phyloP scores from a whole-genome alignment of 2,329 filamentous ascomycete species.

The Apiospora koreana region DNA sequence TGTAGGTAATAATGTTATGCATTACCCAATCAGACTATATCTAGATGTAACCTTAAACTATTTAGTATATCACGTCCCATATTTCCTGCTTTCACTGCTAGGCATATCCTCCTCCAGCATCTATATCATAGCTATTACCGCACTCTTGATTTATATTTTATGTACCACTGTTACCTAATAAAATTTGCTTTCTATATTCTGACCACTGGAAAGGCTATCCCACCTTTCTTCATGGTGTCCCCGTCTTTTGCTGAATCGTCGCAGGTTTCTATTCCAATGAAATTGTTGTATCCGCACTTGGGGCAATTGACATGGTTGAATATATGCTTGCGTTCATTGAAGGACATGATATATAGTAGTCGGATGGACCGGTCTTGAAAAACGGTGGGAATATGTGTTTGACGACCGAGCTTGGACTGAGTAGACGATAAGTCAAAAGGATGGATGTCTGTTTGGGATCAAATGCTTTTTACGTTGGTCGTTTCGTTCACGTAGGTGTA shows the following conservation, averaged over 20 bases:
- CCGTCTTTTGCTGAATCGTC: not conserved
- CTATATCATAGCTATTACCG: not conserved
- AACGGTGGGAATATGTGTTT: not conserved
- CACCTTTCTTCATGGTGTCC: not conserved
- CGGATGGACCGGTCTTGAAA: not conserved
- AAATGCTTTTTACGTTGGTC: not conserved
- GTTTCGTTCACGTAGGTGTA: not conserved
- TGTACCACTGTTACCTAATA: not conserved
- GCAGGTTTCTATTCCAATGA: not conserved
- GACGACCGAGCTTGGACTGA: not conserved
- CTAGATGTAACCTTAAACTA: not conserved
- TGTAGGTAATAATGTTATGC: not conserved
- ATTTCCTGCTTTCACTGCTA: not conserved
- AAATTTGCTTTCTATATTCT: not conserved
- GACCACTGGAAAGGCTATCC: not conserved
- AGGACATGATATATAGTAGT: not conserved
- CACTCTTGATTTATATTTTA: not conserved
- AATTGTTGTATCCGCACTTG: constrained; percentile 1
- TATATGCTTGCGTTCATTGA: not conserved
- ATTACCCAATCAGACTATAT: not conserved
- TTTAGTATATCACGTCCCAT: not conserved
- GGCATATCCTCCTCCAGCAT: not conserved
- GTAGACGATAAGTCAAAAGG: not conserved
- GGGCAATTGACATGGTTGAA: not conserved
- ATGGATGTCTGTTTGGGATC: not conserved